A percentile compares a stretch with the other conserved stretches of the same genome.
Evolutionary conservation across 2,329 filamentous ascomycete species (phyloP).

Genomic region (Exophiala lecanii-corni): DNA sequence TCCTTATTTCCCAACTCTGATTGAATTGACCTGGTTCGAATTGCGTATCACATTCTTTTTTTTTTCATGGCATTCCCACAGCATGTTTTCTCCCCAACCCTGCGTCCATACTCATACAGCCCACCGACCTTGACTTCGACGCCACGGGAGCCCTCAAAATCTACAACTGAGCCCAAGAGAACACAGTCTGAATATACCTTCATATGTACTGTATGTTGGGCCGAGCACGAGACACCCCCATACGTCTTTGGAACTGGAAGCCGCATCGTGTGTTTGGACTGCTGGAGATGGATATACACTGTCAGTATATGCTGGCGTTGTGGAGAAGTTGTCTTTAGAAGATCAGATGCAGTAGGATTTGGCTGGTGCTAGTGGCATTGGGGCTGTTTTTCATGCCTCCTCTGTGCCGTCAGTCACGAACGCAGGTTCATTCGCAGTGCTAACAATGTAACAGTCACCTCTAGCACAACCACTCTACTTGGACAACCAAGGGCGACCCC

Average conservation of each 20-base stretch:
- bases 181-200: slow-evolving; percentile 8
- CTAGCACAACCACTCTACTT: slow-evolving; percentile 21
- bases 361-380: slow-evolving; percentile 33
- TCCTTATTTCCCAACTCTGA: no score
- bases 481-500: slow-evolving; percentile 12
- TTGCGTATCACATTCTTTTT: no score
- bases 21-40: no score
- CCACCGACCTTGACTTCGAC: background rate
- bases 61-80: slow-evolving; percentile 14
- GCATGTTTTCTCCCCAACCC: slow-evolving; percentile 9
- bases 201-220: slow-evolving; percentile 23
- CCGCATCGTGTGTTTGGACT: slow-evolving; percentile 25
- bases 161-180: background rate
- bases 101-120: slow-evolving; percentile 8
- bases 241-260: slow-evolving; percentile 17
- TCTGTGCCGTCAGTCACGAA: slow-evolving; percentile 28
- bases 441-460: slow-evolving; percentile 14
- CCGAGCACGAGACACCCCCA: slow-evolving; percentile 12
- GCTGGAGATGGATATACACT: slow-evolving; percentile 25
- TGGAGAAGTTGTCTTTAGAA: slow-evolving; percentile 24
- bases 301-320: slow-evolving; percentile 29
- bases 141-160: background rate
- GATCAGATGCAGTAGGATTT: slow-evolving; percentile 27
- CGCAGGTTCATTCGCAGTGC: no score
- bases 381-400: slow-evolving; percentile 28